Base-by-base conservation (phyloP, 2,329 filamentous ascomycete genomes). In the Trichophaea hybrida region DNA sequence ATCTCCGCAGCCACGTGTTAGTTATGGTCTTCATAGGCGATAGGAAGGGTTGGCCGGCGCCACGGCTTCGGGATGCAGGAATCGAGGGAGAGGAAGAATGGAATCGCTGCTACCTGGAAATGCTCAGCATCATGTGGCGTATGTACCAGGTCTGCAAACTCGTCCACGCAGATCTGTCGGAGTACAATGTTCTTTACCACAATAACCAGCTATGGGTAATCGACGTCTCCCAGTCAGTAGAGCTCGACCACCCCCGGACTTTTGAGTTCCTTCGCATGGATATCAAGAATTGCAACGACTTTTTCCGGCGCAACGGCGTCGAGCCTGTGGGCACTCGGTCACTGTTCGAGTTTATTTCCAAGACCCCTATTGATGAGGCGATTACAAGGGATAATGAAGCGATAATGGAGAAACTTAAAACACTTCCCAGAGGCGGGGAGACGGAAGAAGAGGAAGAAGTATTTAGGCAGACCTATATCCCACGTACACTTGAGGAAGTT, bases 251-350 rank as follows among this genome's bases (percentile, higher is more conserved):
- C 72, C 93, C 93, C 0, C 81, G 88, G 60, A 91, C 87, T 1
- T 78, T 94, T 34, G 91, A 97, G 71, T 98, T 98, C 70, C 73
- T 98, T 68, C 84, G 93, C 37, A 97, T 96, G 90, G 93, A 98
- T 70, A 89, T 98, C 73, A 97, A 96, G 77, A 98, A 98, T 70
- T 82, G 94, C 1, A 85, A 83, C 24, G 88, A 94, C 72, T 98
- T 94, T 74, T 98, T 97, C 80, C 78, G 83, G 34, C 80, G 86
- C 17, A 85, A 95, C 71, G 85, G 85, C 44, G 88, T 97, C 1
- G 83, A 94, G 62, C 85, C 82, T 0, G 77, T 98, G 2, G 75
- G 83, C 1, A 91, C 97, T 72, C 81, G 85, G 35, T 75, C 79
- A n/a, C 77, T 89, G 8, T 98, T 94, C 73, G 80, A 84, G 66